Percentiles rank a stretch among this genome's conserved stretches.
Evolutionary conservation across 352 stramenopile species (phyloP).

Genomic region (Globisporangium okanoganense): DNA sequence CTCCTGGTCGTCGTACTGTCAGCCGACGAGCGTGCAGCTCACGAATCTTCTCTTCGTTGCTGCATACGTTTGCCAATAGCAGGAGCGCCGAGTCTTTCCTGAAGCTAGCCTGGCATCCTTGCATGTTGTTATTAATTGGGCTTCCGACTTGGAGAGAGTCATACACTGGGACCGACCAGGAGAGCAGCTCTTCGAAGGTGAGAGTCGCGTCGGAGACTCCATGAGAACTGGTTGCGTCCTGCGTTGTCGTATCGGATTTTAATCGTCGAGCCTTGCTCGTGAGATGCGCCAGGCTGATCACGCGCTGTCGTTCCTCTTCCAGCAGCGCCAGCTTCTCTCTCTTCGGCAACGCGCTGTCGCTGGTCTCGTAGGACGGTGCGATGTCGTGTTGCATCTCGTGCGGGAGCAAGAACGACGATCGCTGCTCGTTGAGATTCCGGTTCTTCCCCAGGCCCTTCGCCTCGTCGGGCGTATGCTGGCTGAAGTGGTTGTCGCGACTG

Average conservation of each 20-base stretch:
- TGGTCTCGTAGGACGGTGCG: not conserved
- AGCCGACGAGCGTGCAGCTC: conserved; percentile 3
- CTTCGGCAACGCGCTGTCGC: not conserved
- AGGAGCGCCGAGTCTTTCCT: conserved; percentile 8
- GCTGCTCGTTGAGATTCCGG: not conserved
- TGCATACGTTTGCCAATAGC: conserved; percentile 12
- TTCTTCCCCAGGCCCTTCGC: not conserved
- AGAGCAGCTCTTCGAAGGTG: conserved; percentile 5
- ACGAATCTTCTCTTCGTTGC: conserved; percentile 2
- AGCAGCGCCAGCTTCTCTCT: conserved; percentile 19
- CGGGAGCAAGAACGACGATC: conserved; percentile 4
- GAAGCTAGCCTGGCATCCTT: not conserved
- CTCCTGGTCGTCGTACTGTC: not conserved
- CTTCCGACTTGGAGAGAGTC: not conserved
- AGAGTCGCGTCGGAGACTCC: not conserved
- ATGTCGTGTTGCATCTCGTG: conserved; percentile 6
- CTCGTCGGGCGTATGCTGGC: not conserved
- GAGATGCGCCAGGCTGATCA: conserved; percentile 18
- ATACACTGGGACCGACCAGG: not conserved
- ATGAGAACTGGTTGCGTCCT: not conserved
- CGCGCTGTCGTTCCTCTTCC: conserved; percentile 23
- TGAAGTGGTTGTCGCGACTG: not conserved
- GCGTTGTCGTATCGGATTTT: not conserved
- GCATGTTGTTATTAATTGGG: not conserved
- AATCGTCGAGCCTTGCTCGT: not conserved